Evolutionary conservation across 352 stramenopile species (phyloP), one percentile per base, ranked within the genome.

Genomic region (Phytopythium montanum): DNA sequence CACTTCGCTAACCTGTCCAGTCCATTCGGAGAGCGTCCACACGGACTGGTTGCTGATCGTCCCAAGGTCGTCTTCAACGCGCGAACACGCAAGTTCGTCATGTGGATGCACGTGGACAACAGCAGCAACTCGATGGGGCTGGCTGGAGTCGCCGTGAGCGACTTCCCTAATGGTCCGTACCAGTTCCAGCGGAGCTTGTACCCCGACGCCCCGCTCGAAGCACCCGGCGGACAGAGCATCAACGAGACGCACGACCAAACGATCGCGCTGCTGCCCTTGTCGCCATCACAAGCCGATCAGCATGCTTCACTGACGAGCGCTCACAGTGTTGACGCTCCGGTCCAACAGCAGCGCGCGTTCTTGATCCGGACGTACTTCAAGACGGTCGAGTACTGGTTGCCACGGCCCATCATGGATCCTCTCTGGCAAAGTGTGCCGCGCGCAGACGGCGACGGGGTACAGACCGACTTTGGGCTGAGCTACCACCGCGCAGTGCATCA

Each of bases 101-200:
- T 99, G 96, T 99, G 96, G 96, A 95, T 98, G 79, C 86, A 96
- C 46, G 85, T 98, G 16, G 94, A 99, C 66, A 94, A 97, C 62
- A 64, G 54, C 9, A 80, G 66, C 16, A 90, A 92, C 57, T 82
- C 84, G 1, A 86, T 98, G 66, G 96, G 90, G 26, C 75, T 98
- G 49, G 91, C 76, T 5, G 94, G 87, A 13, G 87, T 99, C 3
- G 95, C 95, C 9, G 92, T 80, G 2, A 94, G 86, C 42, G 59
- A 76, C 12, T 97, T 92, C 63, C 88, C 91, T 1, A 95, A 96
- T 45, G 97, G 96, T 1, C 96, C 96, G 4, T 99, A 98, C 68
- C 25, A 64, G 2, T 97, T 99, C 61, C 21, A 86, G 1, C 68
- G 85, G 19, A 96, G 83, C 25, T 88, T 99, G 9, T 99, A 99